phyloP scores from a whole-genome alignment of 2,329 filamentous ascomycete genomes.

The Rutstroemia sp. region DNA sequence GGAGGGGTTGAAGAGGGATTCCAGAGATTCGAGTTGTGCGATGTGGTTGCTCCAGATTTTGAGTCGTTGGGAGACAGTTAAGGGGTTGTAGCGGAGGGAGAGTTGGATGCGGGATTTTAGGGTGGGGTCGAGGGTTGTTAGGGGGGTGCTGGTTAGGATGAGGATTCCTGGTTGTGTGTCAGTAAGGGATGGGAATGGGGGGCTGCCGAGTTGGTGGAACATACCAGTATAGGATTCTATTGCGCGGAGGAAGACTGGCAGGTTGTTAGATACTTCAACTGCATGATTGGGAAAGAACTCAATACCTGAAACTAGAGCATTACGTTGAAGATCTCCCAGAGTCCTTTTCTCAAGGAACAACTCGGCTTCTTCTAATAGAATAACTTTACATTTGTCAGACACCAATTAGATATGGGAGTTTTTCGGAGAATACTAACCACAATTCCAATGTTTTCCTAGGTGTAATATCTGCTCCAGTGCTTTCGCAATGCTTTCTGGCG shows the following conservation, averaged over 20 bases:
- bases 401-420: not conserved
- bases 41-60: constrained; percentile 13
- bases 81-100: constrained; percentile 21
- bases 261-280: not conserved
- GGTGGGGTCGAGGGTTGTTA: constrained; percentile 31
- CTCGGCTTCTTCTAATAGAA: constrained; percentile 7
- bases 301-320: constrained; percentile 2
- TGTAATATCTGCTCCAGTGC: constrained; percentile 1
- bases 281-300: not conserved
- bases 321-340: constrained; percentile 2
- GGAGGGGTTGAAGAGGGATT: constrained; percentile 10
- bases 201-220: not conserved
- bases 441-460: constrained; percentile 6
- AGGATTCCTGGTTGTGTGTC: constrained; percentile 29
- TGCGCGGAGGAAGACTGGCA: constrained; percentile 30
- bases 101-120: constrained; percentile 32
- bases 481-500: not conserved
- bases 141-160: constrained; percentile 36
- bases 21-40: constrained; percentile 35
- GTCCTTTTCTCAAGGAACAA: constrained; percentile 5
- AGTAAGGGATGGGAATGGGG: not conserved
- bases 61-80: constrained; percentile 4
- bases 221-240: constrained; percentile 32
- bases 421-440: not conserved
- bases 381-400: not conserved